Evolutionary conservation across 805 yeast species (phyloP).

Genomic region (Yarrowia sp.): DNA sequence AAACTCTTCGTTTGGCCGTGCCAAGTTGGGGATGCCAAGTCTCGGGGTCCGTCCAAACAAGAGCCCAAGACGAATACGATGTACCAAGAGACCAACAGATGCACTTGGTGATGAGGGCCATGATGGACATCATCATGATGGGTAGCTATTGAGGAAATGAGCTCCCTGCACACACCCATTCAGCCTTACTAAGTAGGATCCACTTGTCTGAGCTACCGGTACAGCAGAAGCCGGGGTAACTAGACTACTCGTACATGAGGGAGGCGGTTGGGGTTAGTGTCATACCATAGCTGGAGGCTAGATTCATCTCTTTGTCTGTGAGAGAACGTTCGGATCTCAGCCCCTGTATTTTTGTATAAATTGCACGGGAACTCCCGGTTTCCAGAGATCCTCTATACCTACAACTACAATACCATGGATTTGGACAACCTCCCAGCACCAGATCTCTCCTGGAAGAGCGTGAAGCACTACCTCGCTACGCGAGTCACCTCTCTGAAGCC

Average conservation of each 20-base stretch:
- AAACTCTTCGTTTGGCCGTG: not conserved
- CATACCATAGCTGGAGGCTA: not conserved
- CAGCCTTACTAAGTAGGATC: not conserved
- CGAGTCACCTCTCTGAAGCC: slow-evolving; percentile 24
- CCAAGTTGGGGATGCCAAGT: slow-evolving; percentile 2
- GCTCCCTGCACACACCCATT: no score
- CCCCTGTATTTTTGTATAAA: no score
- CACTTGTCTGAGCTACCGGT: not conserved
- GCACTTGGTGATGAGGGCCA: not conserved
- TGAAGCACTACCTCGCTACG: slow-evolving; percentile 14
- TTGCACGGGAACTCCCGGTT: no score
- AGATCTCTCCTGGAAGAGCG: slow-evolving; percentile 5
- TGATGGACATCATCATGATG: no score
- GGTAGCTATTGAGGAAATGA: no score
- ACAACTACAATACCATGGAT: not conserved
- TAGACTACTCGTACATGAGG: slow-evolving; percentile 8
- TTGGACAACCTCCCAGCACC: not conserved
- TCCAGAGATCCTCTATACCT: no score
- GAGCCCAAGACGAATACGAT: slow-evolving; percentile 11
- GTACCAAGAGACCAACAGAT: slow-evolving; percentile 4
- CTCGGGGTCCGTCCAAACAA: not conserved
- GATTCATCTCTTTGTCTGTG: not conserved
- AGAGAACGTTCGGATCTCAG: no score
- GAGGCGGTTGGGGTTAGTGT: slow-evolving; percentile 1
- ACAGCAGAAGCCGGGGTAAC: not conserved